phyloP scores from a whole-genome alignment of 345 rosid species.

The Brassica cretica region DNA sequence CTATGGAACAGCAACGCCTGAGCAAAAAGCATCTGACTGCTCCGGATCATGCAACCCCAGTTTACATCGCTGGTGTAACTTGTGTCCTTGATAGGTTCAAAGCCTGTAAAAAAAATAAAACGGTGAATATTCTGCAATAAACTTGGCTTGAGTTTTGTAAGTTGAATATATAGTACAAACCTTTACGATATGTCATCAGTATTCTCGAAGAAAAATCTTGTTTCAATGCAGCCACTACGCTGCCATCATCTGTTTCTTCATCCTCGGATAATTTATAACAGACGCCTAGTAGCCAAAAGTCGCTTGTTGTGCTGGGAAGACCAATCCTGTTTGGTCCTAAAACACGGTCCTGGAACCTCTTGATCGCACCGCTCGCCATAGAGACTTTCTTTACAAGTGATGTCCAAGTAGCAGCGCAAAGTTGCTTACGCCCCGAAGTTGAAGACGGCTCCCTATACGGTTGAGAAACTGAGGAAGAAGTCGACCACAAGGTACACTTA shows the following conservation, averaged over 20 bases:
- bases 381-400: constrained; percentile 59
- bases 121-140: constrained; percentile 3
- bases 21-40: constrained; percentile 97
- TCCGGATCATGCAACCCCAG: constrained; percentile 99
- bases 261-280: constrained; percentile 65
- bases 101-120: constrained; percentile 51
- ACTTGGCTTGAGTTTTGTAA: background rate
- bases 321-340: constrained; percentile 72
- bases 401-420: constrained; percentile 65
- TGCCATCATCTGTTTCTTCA: constrained; percentile 43
- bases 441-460: constrained; percentile 47
- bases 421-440: constrained; percentile 46
- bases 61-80: constrained; percentile 67
- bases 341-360: constrained; percentile 83
- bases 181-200: constrained; percentile 83
- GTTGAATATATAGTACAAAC: constrained; percentile 40
- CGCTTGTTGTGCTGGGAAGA: constrained; percentile 58
- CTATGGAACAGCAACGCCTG: constrained; percentile 89
- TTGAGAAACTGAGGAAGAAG: constrained; percentile 71
- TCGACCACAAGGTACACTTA: constrained; percentile 58
- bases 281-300: constrained; percentile 83
- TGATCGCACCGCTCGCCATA: constrained; percentile 74
- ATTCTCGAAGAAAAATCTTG: constrained; percentile 80
- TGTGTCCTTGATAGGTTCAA: constrained; percentile 68
- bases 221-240: constrained; percentile 57